Conservation (phyloP, 805 yeast genomes). For the Helenozyma baotianmanensis region DNA sequence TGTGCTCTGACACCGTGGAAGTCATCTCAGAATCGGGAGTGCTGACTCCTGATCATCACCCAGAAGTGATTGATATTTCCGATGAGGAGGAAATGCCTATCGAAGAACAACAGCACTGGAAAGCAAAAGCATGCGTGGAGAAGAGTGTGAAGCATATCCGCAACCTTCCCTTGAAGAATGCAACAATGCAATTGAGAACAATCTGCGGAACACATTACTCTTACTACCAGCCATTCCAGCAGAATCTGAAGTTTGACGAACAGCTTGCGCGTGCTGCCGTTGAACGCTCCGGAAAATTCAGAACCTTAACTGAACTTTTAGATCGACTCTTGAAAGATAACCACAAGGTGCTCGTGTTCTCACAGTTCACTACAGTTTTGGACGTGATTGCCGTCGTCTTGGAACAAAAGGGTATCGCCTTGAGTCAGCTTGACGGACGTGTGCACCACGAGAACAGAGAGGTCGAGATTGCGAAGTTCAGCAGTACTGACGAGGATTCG, state of each 20-base stretch:
- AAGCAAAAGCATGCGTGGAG: no score
- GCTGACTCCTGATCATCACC: no score
- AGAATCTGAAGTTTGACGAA: slow-evolving; percentile 28
- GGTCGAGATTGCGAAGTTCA: slow-evolving; percentile 54
- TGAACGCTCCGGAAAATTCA: slow-evolving; percentile 68
- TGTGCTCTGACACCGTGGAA: no score
- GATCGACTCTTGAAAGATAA: slow-evolving; percentile 41
- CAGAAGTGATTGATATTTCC: no score
- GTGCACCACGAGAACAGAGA: slow-evolving; percentile 64
- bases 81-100: no score
- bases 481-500: slow-evolving; percentile 15
- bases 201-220: slow-evolving; percentile 83
- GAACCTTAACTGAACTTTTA: slow-evolving; percentile 60
- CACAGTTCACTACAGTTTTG: slow-evolving; percentile 82
- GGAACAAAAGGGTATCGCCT: slow-evolving; percentile 38
- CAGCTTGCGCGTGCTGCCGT: slow-evolving; percentile 28
- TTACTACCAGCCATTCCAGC: slow-evolving; percentile 66
- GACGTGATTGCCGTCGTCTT: slow-evolving; percentile 79
- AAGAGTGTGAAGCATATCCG: slow-evolving; percentile 2
- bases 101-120: no score
- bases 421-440: slow-evolving; percentile 74
- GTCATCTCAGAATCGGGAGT: no score
- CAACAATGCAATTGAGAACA: slow-evolving; percentile 79
- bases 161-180: slow-evolving; percentile 43
- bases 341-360: slow-evolving; percentile 77